These are phyloP conservation scores for Citrullus colocynthis DNA, from an alignment of 306 rosid genomes.

Conservation along the genomic window DNA sequence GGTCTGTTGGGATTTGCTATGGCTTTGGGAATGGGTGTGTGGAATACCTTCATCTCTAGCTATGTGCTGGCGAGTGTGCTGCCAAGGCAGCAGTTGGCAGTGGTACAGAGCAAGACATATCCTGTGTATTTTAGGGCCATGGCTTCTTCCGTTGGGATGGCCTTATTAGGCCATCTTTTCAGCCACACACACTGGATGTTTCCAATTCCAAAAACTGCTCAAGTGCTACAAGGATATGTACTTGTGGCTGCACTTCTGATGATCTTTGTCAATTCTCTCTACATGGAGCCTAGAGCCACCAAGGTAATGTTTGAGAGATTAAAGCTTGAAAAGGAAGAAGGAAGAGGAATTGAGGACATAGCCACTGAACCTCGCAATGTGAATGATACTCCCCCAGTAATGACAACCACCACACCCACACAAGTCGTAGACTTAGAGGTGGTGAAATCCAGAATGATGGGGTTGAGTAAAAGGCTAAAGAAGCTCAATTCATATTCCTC, in stretches of 20 bases:
- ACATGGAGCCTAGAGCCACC: slow-evolving; percentile 75
- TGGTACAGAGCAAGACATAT: slow-evolving; percentile 80
- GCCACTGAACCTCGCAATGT: neutral
- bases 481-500: slow-evolving; percentile 54
- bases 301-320: slow-evolving; percentile 78
- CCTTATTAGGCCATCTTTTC: slow-evolving; percentile 39
- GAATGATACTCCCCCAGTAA: neutral
- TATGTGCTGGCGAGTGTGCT: slow-evolving; percentile 33
- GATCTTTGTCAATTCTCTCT: slow-evolving; percentile 32
- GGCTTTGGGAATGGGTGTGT: slow-evolving; percentile 57
- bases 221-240: slow-evolving; percentile 25
- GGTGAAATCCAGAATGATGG: slow-evolving; percentile 19
- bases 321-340: slow-evolving; percentile 68
- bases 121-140: slow-evolving; percentile 55
- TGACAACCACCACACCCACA: neutral
- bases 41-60: slow-evolving; percentile 69
- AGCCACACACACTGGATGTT: slow-evolving; percentile 2
- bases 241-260: slow-evolving; percentile 33
- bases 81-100: slow-evolving; percentile 63
- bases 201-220: neutral
- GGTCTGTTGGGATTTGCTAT: slow-evolving; percentile 41
- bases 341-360: slow-evolving; percentile 39
- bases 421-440: slow-evolving; percentile 5
- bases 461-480: slow-evolving; percentile 41
- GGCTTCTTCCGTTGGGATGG: slow-evolving; percentile 32